Evolutionary conservation across 805 yeast species (phyloP).

Genomic region (Nakazawaea ernobii): DNA sequence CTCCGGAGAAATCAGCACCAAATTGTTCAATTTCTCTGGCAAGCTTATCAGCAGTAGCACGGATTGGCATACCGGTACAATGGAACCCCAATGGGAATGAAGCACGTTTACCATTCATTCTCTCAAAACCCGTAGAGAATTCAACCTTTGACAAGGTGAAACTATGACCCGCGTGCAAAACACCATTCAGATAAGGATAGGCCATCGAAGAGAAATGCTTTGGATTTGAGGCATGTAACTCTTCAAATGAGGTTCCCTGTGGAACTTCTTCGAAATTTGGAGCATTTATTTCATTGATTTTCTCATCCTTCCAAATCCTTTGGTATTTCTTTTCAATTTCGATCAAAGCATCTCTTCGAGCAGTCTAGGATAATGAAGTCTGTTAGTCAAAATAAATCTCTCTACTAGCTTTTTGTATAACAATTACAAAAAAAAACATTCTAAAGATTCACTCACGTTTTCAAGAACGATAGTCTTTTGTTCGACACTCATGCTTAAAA

Average conservation of each 20-base stretch:
- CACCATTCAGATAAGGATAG: slow-evolving; percentile 98
- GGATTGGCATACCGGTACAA: slow-evolving; percentile 99
- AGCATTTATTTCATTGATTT: slow-evolving; percentile 82
- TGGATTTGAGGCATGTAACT: slow-evolving; percentile 73
- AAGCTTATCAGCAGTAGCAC: slow-evolving; percentile 92
- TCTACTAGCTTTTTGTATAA: too few species aligned
- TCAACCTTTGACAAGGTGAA: slow-evolving; percentile 94
- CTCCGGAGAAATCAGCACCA: slow-evolving; percentile 72
- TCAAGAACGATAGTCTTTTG: slow-evolving; percentile 34
- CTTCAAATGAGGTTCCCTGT: slow-evolving; percentile 52
- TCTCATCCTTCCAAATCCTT: slow-evolving; percentile 79
- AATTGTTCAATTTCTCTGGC: slow-evolving; percentile 88
- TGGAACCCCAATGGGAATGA: slow-evolving; percentile 96
- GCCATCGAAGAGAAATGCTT: slow-evolving; percentile 94
- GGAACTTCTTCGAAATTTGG: slow-evolving; percentile 66
- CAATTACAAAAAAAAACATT: background rate
- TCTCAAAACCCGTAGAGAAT: slow-evolving; percentile 86
- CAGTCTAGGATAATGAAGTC: slow-evolving; percentile 44
- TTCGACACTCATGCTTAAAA: slow-evolving; percentile 17
- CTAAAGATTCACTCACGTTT: slow-evolving; percentile 24
- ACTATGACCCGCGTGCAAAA: slow-evolving; percentile 94
- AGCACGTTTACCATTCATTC: slow-evolving; percentile 90
- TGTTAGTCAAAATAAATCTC: background rate
- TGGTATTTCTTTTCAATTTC: slow-evolving; percentile 88
- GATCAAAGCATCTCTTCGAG: slow-evolving; percentile 90